Percentiles rank a stretch among this genome's conserved stretches.
phyloP scores from a whole-genome alignment of 768 basidiomycete genomes.

The Mycena venus region DNA sequence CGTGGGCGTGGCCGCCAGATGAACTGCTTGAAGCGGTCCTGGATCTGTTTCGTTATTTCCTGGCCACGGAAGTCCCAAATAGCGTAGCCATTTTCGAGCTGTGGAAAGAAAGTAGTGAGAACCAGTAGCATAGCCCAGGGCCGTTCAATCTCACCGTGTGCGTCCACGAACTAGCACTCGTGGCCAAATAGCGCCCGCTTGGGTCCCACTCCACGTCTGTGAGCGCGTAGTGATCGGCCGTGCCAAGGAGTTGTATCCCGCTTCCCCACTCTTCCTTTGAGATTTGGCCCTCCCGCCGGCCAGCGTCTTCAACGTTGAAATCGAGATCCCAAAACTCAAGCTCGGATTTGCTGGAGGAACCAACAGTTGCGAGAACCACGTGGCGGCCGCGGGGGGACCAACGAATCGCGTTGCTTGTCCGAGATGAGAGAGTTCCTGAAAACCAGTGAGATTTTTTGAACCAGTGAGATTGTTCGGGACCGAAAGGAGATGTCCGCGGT shows the following conservation, averaged over 20 bases:
- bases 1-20: conserved; percentile 98
- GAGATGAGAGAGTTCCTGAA: conserved; percentile 79
- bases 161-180: conserved; percentile 95
- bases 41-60: conserved; percentile 88
- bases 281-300: conserved; percentile 63
- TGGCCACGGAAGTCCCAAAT: conserved; percentile 99
- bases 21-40: conserved; percentile 98
- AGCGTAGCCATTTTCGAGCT: conserved; percentile 97
- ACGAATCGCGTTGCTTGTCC: conserved; percentile 93
- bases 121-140: not conserved
- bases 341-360: conserved; percentile 95
- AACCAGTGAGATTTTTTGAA: conserved; percentile 22
- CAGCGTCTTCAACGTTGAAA: conserved; percentile 76
- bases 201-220: conserved; percentile 99
- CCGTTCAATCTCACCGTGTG: conserved; percentile 75
- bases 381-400: conserved; percentile 98
- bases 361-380: conserved; percentile 95
- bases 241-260: conserved; percentile 87
- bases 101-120: conserved; percentile 17
- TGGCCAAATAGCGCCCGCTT: conserved; percentile 91
- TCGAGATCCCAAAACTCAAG: conserved; percentile 99
- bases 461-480: conserved; percentile 16
- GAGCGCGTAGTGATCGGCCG: conserved; percentile 95
- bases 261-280: conserved; percentile 85
- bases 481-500: conserved; percentile 22